Percentiles rank a stretch among this genome's conserved stretches.
These are phyloP conservation scores for Malus hybrid DNA, from an alignment of 331 rosid genomes.

Conservation along the genomic window DNA sequence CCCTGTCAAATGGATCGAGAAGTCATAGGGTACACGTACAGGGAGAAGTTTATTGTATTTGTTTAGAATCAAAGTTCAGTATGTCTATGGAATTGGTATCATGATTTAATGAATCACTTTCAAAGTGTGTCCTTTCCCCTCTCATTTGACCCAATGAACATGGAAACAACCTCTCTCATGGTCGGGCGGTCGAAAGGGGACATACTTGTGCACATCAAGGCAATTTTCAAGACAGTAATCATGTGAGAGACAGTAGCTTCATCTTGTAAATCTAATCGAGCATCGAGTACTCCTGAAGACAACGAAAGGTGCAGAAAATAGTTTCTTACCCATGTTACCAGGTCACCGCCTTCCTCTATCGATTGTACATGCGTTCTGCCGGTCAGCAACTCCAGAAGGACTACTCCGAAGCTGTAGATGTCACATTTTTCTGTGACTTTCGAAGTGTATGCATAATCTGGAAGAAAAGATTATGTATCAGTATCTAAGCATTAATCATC, in stretches of 20 bases:
- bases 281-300: slow-evolving; percentile 14
- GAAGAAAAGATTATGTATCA: neutral
- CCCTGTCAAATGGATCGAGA: neutral
- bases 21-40: neutral
- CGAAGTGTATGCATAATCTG: slow-evolving; percentile 29
- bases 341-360: slow-evolving; percentile 18
- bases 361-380: slow-evolving; percentile 25
- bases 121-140: neutral
- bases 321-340: slow-evolving; percentile 22
- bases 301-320: slow-evolving; percentile 4
- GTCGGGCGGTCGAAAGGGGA: slow-evolving; percentile 19
- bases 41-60: neutral
- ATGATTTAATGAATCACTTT: neutral
- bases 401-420: slow-evolving; percentile 27
- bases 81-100: neutral
- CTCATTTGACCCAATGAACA: slow-evolving; percentile 17
- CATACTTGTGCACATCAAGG: slow-evolving; percentile 20
- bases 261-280: slow-evolving; percentile 10
- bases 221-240: slow-evolving; percentile 21
- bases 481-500: too few relatives aligned
- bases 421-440: slow-evolving; percentile 29
- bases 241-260: slow-evolving; percentile 16
- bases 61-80: neutral
- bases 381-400: slow-evolving; percentile 24
- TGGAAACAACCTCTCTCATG: slow-evolving; percentile 21